phyloP scores from a whole-genome alignment of 768 basidiomycete species.

The Mycena amicta region DNA sequence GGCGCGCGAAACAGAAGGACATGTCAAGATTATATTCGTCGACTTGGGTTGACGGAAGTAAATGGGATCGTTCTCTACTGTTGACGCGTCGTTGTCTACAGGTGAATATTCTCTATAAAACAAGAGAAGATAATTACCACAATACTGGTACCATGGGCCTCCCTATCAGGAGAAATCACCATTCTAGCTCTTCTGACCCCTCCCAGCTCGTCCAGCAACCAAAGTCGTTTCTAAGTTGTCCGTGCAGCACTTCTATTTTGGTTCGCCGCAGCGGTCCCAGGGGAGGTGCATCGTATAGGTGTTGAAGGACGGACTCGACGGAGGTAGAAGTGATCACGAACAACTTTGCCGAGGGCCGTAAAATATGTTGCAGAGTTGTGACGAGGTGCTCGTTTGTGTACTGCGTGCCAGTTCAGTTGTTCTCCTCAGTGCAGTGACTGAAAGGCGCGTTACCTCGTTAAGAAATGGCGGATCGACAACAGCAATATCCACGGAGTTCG shows the following conservation, averaged over 20 bases:
- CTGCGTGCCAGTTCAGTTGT: no score
- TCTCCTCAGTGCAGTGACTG: no score
- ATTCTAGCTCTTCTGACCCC: conserved; percentile 33
- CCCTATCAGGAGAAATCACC: not conserved
- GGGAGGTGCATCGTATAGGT: conserved; percentile 39
- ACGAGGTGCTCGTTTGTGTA: conserved; percentile 42
- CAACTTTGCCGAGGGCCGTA: conserved; percentile 41
- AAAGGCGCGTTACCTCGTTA: conserved; percentile 48
- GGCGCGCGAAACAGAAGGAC: conserved; percentile 9
- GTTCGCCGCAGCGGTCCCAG: conserved; percentile 41
- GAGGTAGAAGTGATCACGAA: conserved; percentile 45
- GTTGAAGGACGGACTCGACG: conserved; percentile 34
- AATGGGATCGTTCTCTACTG: not conserved
- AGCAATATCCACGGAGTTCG: conserved; percentile 38
- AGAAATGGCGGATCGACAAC: conserved; percentile 50
- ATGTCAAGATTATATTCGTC: not conserved
- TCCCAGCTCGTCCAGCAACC: conserved; percentile 48
- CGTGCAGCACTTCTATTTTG: conserved; percentile 38
- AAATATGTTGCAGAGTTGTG: conserved; percentile 41
- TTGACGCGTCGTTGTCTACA: no score
- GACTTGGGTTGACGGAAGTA: not conserved
- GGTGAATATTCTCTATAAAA: no score
- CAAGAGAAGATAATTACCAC: not conserved
- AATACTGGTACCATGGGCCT: not conserved
- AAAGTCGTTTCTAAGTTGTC: conserved; percentile 44